Conservation (phyloP, 2,329 filamentous ascomycete genomes). For the Cadophora luteo-olivacea region DNA sequence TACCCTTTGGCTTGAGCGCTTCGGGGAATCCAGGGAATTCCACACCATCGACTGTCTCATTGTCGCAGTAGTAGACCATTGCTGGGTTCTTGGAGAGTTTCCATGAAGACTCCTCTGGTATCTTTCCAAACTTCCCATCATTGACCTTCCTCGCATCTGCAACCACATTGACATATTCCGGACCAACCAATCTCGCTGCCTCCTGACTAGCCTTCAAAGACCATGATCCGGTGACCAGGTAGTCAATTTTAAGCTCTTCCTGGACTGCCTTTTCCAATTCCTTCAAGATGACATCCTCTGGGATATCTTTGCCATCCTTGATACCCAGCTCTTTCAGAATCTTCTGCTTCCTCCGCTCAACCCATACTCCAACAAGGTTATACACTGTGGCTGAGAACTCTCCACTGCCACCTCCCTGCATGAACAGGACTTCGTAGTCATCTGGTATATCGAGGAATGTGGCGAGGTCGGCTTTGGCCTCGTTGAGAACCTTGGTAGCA, state of each 20-base stretch:
- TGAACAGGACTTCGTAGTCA: constrained; percentile 87
- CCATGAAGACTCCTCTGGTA: constrained; percentile 80
- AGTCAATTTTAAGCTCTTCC: constrained; percentile 81
- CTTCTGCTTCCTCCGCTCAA: constrained; percentile 68
- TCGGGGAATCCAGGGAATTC: constrained; percentile 82
- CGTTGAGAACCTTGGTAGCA: constrained; percentile 79
- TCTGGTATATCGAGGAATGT: constrained; percentile 81
- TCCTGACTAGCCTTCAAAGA: constrained; percentile 89
- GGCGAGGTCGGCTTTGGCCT: constrained; percentile 76
- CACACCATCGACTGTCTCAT: constrained; percentile 93
- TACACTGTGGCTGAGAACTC: constrained; percentile 85
- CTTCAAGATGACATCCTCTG: constrained; percentile 62
- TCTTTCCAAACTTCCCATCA: constrained; percentile 83
- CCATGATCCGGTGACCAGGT: constrained; percentile 88
- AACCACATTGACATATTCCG: constrained; percentile 81
- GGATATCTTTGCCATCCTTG: constrained; percentile 52
- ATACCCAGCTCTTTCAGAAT: constrained; percentile 62
- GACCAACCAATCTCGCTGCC: constrained; percentile 76
- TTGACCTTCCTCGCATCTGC: constrained; percentile 70
- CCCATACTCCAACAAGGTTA: constrained; percentile 85
- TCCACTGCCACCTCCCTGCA: constrained; percentile 85
- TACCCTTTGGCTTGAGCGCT: constrained; percentile 60
- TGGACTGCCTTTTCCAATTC: constrained; percentile 68
- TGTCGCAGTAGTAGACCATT: constrained; percentile 86
- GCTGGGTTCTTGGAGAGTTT: constrained; percentile 71